These are phyloP conservation scores for Collybia mongolica DNA, from an alignment of 768 basidiomycete genomes.

Conservation along the genomic window DNA sequence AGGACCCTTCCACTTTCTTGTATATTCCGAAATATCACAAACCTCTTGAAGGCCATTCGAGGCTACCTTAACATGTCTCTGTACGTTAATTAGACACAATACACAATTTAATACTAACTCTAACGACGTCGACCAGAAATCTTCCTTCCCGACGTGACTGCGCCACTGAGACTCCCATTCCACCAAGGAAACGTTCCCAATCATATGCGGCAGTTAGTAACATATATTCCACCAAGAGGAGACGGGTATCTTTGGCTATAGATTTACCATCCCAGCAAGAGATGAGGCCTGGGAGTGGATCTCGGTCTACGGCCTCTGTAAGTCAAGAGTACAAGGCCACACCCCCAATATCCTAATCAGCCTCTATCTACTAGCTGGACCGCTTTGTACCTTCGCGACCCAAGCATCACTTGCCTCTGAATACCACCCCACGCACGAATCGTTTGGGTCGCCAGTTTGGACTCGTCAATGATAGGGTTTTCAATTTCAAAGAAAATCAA, in stretches of 20 bases:
- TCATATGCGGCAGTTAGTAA: conserved; percentile 37
- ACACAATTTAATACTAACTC: too few relatives aligned
- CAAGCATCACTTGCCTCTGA: conserved; percentile 50
- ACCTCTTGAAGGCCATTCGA: too few relatives aligned
- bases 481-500: conserved; percentile 47
- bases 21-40: too few relatives aligned
- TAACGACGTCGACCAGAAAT: too few relatives aligned
- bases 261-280: conserved; percentile 23
- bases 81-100: too few relatives aligned
- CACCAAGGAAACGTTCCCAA: conserved; percentile 30
- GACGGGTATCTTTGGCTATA: conserved; percentile 41
- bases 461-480: conserved; percentile 51
- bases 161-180: conserved; percentile 14
- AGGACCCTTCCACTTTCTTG: too few relatives aligned
- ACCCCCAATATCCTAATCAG: not conserved
- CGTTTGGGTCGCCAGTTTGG: conserved; percentile 65
- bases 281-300: conserved; percentile 2
- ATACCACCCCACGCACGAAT: conserved; percentile 64
- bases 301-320: conserved; percentile 14
- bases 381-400: conserved; percentile 59
- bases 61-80: too few relatives aligned
- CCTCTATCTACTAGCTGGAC: conserved; percentile 43
- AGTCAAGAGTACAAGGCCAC: not conserved
- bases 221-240: conserved; percentile 39
- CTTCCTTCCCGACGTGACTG: conserved; percentile 1